A percentile compares a stretch with the other conserved stretches of the same genome.
phyloP scores from a whole-genome alignment of 768 basidiomycete genomes.

The Macrolepiota dolichaula region DNA sequence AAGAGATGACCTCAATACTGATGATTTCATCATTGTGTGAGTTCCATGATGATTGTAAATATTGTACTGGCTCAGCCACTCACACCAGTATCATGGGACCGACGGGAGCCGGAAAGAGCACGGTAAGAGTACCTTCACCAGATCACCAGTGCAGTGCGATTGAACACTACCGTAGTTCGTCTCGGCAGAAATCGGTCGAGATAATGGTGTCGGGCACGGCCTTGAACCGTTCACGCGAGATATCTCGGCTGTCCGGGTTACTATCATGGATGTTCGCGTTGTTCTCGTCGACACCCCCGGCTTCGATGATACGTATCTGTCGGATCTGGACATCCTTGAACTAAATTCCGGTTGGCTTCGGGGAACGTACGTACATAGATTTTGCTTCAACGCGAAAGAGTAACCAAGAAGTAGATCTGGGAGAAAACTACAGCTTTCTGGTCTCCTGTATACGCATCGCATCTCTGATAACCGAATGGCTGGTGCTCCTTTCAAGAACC shows the following conservation, averaged over 20 bases:
- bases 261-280: background rate
- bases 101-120: slow-evolving; percentile 29
- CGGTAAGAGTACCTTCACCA: slow-evolving; percentile 16
- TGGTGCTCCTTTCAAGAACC: background rate
- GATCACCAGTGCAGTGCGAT: background rate
- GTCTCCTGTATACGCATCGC: slow-evolving; percentile 4
- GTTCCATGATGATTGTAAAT: background rate
- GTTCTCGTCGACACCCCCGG: slow-evolving; percentile 25
- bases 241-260: slow-evolving; percentile 14
- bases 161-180: background rate
- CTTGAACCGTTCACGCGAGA: slow-evolving; percentile 22
- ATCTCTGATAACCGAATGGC: slow-evolving; percentile 5
- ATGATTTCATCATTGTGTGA: slow-evolving; percentile 22
- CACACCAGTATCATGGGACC: slow-evolving; percentile 24
- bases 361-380: slow-evolving; percentile 16
- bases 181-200: slow-evolving; percentile 17
- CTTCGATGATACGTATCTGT: slow-evolving; percentile 21
- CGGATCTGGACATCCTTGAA: slow-evolving; percentile 22
- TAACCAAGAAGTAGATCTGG: background rate
- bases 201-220: slow-evolving; percentile 18
- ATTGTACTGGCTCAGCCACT: background rate
- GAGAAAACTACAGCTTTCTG: background rate
- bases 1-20: background rate
- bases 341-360: slow-evolving; percentile 23
- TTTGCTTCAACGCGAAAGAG: background rate